Percentiles rank a stretch among this genome's conserved stretches.
Evolutionary conservation across 306 rosid genomes (phyloP).

Genomic region (Quercus suber): DNA sequence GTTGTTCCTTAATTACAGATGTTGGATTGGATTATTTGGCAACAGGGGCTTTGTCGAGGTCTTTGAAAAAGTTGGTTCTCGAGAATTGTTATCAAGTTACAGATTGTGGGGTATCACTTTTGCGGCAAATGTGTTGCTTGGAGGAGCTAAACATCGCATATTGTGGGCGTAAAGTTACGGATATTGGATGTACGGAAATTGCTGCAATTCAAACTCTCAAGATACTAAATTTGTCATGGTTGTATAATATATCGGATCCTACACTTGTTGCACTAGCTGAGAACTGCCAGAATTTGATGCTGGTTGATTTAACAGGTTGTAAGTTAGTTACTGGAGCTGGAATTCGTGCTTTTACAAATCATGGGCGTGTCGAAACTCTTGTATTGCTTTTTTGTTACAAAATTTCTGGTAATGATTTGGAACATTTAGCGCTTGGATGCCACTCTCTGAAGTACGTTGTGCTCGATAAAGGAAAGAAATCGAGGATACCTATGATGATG

Average conservation of each 20-base stretch:
- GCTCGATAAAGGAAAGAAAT: conserved; percentile 19
- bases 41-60: conserved; percentile 19
- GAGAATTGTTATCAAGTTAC: conserved; percentile 27
- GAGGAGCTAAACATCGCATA: conserved; percentile 34
- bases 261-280: conserved; percentile 25
- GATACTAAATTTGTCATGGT: conserved; percentile 22
- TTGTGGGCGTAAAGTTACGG: conserved; percentile 30
- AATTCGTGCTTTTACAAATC: conserved; percentile 22
- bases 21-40: conserved; percentile 16
- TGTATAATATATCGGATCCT: conserved; percentile 23
- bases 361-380: conserved; percentile 15
- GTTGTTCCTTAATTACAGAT: conserved; percentile 26
- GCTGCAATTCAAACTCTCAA: conserved; percentile 11
- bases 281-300: conserved; percentile 6
- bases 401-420: conserved; percentile 3
- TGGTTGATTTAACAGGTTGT: conserved; percentile 22
- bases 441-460: conserved; percentile 8
- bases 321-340: conserved; percentile 22
- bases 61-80: conserved; percentile 16
- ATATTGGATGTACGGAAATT: conserved; percentile 19
- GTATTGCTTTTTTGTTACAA: conserved; percentile 9
- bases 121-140: conserved; percentile 16
- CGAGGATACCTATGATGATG: conserved; percentile 8
- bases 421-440: conserved; percentile 1
- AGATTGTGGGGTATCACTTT: conserved; percentile 15